Evolutionary conservation across 257 asterid species (phyloP).

Genomic region (Nyctanthes arbortristis): DNA sequence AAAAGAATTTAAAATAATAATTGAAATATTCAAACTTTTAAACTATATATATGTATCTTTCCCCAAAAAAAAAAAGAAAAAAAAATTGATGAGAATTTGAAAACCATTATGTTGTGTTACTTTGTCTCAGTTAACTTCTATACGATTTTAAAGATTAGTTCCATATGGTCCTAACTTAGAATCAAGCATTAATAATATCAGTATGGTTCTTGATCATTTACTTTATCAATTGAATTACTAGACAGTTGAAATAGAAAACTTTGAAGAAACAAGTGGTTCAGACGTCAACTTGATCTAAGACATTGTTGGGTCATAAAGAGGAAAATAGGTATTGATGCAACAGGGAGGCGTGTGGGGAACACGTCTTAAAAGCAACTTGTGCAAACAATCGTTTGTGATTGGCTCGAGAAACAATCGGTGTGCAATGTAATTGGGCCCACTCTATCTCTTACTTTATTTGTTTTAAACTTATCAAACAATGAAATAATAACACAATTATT

Average conservation of each 20-base stretch:
- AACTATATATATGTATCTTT: too few species aligned
- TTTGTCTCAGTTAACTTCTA: too few species aligned
- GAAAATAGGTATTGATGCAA: not conserved
- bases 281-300: conserved; percentile 1
- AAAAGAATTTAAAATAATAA: too few species aligned
- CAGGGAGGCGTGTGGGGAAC: conserved; percentile 10
- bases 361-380: conserved; percentile 24
- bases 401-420: conserved; percentile 24
- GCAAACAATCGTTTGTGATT: conserved; percentile 17
- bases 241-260: not conserved
- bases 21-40: too few species aligned
- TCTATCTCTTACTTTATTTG: not conserved
- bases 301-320: not conserved
- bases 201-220: not conserved
- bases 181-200: too few species aligned
- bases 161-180: too few species aligned
- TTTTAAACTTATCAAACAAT: not conserved
- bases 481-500: too few species aligned
- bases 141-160: too few species aligned
- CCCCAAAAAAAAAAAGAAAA: too few species aligned
- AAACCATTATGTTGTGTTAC: too few species aligned
- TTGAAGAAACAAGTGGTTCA: too few species aligned
- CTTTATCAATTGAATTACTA: not conserved
- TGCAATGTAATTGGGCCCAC: conserved; percentile 28
- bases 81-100: too few species aligned